A percentile compares a stretch with the other conserved stretches of the same genome.
These are phyloP conservation scores for Colletotrichum limetticola DNA, from an alignment of 2,329 filamentous ascomycete species.

Conservation along the genomic window DNA sequence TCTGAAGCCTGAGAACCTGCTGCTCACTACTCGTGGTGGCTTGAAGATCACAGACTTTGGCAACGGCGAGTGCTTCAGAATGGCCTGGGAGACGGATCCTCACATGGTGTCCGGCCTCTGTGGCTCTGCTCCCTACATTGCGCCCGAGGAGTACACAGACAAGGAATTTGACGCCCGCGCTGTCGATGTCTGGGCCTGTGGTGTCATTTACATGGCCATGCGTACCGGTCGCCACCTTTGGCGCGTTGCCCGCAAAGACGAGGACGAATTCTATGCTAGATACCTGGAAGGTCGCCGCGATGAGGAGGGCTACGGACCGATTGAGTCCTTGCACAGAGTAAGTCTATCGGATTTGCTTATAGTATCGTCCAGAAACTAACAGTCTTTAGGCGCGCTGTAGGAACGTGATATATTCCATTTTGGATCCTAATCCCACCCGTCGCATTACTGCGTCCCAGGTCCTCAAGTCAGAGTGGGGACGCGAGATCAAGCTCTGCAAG, in stretches of 20 bases:
- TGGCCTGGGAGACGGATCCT: constrained; percentile 98
- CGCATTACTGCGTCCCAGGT: constrained; percentile 97
- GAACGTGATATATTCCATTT: constrained; percentile 98
- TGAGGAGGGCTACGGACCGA: constrained; percentile 95
- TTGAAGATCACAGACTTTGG: constrained; percentile 99
- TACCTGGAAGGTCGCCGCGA: constrained; percentile 94
- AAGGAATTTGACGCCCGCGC: constrained; percentile 96
- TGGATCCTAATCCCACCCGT: constrained; percentile 92
- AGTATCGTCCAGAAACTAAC: constrained; percentile 5
- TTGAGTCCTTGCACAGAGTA: constrained; percentile 94
- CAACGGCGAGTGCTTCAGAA: constrained; percentile 98
- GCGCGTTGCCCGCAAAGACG: constrained; percentile 95
- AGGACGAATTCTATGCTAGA: constrained; percentile 96
- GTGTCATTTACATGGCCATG: constrained; percentile 99
- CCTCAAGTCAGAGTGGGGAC: constrained; percentile 97
- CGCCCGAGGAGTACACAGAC: constrained; percentile 94
- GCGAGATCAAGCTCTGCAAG: constrained; percentile 96
- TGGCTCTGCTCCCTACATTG: constrained; percentile 96
- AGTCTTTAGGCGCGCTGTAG: constrained; percentile 84
- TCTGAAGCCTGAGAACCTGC: constrained; percentile 94
- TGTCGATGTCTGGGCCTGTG: constrained; percentile 98
- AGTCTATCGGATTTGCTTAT: constrained; percentile 51
- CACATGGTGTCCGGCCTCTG: constrained; percentile 98
- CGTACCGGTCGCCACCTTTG: constrained; percentile 94
- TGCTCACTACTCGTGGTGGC: constrained; percentile 90